phyloP scores from a whole-genome alignment of 1,284 basidiomycete genomes.

The Ceratobasidium theobromae region DNA sequence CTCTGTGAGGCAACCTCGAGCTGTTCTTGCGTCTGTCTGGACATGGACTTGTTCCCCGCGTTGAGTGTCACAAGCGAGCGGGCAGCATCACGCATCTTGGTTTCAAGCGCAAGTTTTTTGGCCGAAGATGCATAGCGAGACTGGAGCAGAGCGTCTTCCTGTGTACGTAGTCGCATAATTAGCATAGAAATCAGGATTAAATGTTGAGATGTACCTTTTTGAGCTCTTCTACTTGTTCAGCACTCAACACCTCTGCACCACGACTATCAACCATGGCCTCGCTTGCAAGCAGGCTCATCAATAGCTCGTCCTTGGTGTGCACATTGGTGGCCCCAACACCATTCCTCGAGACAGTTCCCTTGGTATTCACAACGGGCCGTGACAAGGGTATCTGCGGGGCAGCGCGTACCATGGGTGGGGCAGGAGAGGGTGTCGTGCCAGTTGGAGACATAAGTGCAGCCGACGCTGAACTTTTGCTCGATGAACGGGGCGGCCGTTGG shows the following conservation, averaged over 20 bases:
- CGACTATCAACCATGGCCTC: slow-evolving; percentile 84
- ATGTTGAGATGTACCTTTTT: slow-evolving; percentile 66
- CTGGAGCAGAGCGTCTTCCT: slow-evolving; percentile 71
- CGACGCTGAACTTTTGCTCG: slow-evolving; percentile 1
- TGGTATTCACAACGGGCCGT: slow-evolving; percentile 15
- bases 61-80: slow-evolving; percentile 62
- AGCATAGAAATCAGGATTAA: slow-evolving; percentile 18
- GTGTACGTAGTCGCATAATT: slow-evolving; percentile 6
- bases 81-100: slow-evolving; percentile 79
- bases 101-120: slow-evolving; percentile 72
- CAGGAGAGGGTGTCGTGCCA: too few species aligned
- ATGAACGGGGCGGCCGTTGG: slow-evolving; percentile 9
- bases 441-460: neutral
- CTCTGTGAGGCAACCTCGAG: slow-evolving; percentile 66
- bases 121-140: slow-evolving; percentile 61
- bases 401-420: neutral
- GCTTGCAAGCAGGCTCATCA: slow-evolving; percentile 80
- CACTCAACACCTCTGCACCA: slow-evolving; percentile 68
- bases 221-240: slow-evolving; percentile 87
- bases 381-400: neutral
- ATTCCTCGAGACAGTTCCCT: neutral
- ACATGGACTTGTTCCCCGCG: slow-evolving; percentile 56
- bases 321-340: neutral
- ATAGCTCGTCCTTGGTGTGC: slow-evolving; percentile 60
- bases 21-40: slow-evolving; percentile 52